Conservation (phyloP, 2,329 filamentous ascomycete species). For the Diplocarpon mali region DNA sequence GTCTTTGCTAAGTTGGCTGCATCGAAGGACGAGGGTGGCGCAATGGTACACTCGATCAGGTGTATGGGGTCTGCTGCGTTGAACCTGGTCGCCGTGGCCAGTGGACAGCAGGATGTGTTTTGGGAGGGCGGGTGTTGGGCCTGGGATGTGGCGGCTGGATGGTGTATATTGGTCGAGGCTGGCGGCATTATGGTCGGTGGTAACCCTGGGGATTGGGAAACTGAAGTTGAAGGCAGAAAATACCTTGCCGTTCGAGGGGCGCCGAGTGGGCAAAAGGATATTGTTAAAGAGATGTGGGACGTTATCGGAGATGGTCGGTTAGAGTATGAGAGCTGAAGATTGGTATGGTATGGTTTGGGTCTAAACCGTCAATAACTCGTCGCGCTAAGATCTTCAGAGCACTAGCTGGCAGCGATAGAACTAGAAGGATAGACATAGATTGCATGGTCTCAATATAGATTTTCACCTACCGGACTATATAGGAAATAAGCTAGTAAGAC, state of each 20-base stretch:
- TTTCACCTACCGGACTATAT: background rate
- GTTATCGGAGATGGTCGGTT: constrained; percentile 44
- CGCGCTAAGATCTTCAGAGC: background rate
- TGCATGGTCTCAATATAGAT: background rate
- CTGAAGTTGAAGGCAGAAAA: constrained; percentile 44
- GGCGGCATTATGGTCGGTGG: constrained; percentile 62
- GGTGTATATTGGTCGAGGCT: constrained; percentile 65
- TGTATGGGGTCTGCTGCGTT: constrained; percentile 62
- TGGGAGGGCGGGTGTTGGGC: constrained; percentile 82
- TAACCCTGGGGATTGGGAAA: constrained; percentile 64
- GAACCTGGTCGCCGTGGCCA: constrained; percentile 62
- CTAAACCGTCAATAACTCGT: background rate
- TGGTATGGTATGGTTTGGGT: background rate
- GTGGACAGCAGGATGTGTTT: constrained; percentile 60
- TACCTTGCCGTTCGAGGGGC: constrained; percentile 54
- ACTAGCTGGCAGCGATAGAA: background rate
- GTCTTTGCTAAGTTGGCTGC: constrained; percentile 53
- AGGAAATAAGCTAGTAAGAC: no score
- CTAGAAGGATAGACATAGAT: constrained; percentile 1
- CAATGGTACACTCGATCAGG: constrained; percentile 68
- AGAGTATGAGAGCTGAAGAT: constrained; percentile 31
- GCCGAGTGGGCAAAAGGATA: constrained; percentile 45
- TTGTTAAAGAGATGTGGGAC: constrained; percentile 54
- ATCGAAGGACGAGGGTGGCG: constrained; percentile 49
- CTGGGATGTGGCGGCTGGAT: constrained; percentile 76